phyloP scores from a whole-genome alignment of 768 basidiomycete species.

The Filobasidium wieringae region DNA sequence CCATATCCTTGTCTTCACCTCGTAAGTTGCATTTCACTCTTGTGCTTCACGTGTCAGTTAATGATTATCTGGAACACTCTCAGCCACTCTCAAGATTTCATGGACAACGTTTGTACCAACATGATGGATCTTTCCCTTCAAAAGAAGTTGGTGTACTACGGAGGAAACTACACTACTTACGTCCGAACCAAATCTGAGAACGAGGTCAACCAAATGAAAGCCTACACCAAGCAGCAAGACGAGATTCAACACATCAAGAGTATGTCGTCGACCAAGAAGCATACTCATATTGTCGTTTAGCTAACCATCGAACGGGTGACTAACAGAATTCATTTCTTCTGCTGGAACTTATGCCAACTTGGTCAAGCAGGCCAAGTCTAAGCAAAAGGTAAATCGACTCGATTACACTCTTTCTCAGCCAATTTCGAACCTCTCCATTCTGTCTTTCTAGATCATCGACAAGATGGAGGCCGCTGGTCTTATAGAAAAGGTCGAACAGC shows the following conservation, averaged over 20 bases:
- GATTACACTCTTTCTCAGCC: not conserved
- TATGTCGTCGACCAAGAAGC: constrained; percentile 38
- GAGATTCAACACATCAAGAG: constrained; percentile 98
- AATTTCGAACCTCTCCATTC: not conserved
- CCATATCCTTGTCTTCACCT: constrained; percentile 68
- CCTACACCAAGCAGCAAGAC: constrained; percentile 94
- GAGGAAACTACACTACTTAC: constrained; percentile 94
- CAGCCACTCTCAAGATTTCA: constrained; percentile 99
- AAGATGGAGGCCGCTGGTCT: constrained; percentile 99
- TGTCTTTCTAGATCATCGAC: constrained; percentile 63
- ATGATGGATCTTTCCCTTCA: constrained; percentile 88
- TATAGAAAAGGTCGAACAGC: constrained; percentile 74
- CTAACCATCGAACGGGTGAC: not conserved
- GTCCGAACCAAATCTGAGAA: constrained; percentile 93
- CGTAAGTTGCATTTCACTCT: constrained; percentile 19
- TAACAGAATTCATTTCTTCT: constrained; percentile 82
- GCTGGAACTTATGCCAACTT: constrained; percentile 99
- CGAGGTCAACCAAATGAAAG: constrained; percentile 99
- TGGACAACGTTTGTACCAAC: constrained; percentile 93
- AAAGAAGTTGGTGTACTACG: constrained; percentile 86
- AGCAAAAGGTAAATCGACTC: constrained; percentile 56
- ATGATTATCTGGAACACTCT: constrained; percentile 39
- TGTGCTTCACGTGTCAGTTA: too few species aligned
- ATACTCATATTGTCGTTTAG: not conserved
- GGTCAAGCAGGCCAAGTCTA: constrained; percentile 96